Evolutionary conservation across 2,329 filamentous ascomycete genomes (phyloP), one percentile per base, ranked within the genome.

Genomic region (Harringtonia aguacate): DNA sequence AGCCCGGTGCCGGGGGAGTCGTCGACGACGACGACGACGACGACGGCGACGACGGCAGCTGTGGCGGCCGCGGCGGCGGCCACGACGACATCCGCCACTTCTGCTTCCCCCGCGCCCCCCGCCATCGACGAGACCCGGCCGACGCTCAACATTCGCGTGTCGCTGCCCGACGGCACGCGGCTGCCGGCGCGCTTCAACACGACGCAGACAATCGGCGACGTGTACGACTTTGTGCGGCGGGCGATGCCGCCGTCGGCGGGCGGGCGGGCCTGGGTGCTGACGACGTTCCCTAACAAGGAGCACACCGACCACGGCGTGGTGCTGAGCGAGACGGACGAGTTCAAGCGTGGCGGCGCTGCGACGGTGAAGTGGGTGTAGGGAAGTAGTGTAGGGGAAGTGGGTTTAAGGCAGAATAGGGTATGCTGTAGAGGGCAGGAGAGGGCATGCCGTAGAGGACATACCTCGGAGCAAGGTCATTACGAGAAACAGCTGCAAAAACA

Each of bases 111-210:
- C 0, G 53, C 59, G 0, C 56, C 67, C 0, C 56, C 67, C 2
- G 52, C 66, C 0, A 64, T 86, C 31, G 80, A 92, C 55, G 63
- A 73, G 42, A 78, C 79, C 1, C 77, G 77, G 51, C 86, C 86
- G 0, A 80, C 72, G 0, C 53, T 92, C 20, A 79, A 71, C 48
- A 70, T 94, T 34, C 81, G 87, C 53, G 81, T 94, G 46, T 83
- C 87, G 55, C 73, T 92, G 45, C 84, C 81, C 1, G 81, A 90
- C 52, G 86, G 86, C 33, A 83, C 82, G 2, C 74, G 85, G 36
- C 66, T 92, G 21, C 78, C 81, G n/a, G 84, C 82, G 22, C 77
- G 85, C 9, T 94, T 94, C 66, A 92, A 92, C 65, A 80, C 81
- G 0, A 81, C 75, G 1, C 81, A 87, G 53, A 92, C 85, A 0